A percentile compares a stretch with the other conserved stretches of the same genome.
These are phyloP conservation scores for Rachicladosporium sp. DNA, from an alignment of 2,329 filamentous ascomycete genomes.

Conservation along the genomic window DNA sequence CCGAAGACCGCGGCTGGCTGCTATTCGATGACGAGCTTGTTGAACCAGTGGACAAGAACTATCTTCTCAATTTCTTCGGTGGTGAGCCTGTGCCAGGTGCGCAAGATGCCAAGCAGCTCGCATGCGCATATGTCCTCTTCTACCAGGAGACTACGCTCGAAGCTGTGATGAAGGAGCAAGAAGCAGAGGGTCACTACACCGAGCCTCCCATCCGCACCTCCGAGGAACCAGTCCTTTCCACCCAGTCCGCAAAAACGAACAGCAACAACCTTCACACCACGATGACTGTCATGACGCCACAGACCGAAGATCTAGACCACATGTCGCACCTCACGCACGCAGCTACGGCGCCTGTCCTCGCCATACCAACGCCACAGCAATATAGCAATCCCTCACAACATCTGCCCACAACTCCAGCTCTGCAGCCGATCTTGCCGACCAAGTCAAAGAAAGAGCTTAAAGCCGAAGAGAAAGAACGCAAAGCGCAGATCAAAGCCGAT, in stretches of 20 bases:
- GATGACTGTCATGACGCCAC: conserved; percentile 27
- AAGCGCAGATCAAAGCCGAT: conserved; percentile 46
- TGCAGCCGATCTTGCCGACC: conserved; percentile 39
- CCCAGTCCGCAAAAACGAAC: conserved; percentile 7
- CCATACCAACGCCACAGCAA: not conserved
- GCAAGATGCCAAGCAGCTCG: conserved; percentile 49
- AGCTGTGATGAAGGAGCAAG: conserved; percentile 63
- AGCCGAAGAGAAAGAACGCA: conserved; percentile 46
- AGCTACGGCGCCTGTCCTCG: conserved; percentile 38
- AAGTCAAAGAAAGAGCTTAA: conserved; percentile 57
- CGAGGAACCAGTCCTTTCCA: conserved; percentile 16
- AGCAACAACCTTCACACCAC: conserved; percentile 19
- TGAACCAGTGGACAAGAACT: conserved; percentile 91
- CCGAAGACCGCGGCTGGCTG: conserved; percentile 87
- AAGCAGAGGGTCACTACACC: conserved; percentile 52
- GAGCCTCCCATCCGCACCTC: conserved; percentile 17
- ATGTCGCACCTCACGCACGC: conserved; percentile 54
- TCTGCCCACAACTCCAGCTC: conserved; percentile 22
- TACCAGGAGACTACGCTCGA: conserved; percentile 81
- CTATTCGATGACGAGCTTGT: conserved; percentile 98
- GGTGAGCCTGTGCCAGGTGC: conserved; percentile 46
- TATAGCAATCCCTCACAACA: conserved; percentile 19
- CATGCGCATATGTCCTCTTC: conserved; percentile 92
- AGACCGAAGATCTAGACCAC: conserved; percentile 31
- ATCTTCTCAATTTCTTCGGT: conserved; percentile 93